Evolutionary conservation across 208 protist genomes (phyloP).

Genomic region (Wallacemonas sp.): DNA sequence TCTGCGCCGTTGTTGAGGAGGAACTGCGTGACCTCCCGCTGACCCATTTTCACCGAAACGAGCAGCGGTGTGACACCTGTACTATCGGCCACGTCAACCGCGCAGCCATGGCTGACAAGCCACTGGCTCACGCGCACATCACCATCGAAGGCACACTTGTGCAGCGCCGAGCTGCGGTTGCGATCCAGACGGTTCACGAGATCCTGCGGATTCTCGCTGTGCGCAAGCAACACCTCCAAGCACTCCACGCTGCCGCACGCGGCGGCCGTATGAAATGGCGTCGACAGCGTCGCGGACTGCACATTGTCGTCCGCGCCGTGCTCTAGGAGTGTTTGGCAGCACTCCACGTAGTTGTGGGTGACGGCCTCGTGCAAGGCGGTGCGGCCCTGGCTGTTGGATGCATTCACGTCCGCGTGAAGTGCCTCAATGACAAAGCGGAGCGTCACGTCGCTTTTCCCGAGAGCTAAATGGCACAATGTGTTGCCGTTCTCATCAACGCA

Average conservation of each 20-base stretch:
- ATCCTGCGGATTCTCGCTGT: constrained; percentile 53
- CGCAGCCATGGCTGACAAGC: constrained; percentile 88
- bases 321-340: constrained; percentile 80
- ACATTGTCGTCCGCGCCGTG: constrained; percentile 82
- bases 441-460: constrained; percentile 66
- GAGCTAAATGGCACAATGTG: constrained; percentile 79
- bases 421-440: constrained; percentile 70
- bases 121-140: constrained; percentile 86
- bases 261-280: constrained; percentile 89
- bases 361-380: constrained; percentile 90
- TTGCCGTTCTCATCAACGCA: constrained; percentile 88
- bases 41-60: constrained; percentile 91
- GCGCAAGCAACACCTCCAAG: constrained; percentile 82
- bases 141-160: constrained; percentile 91
- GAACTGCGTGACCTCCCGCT: constrained; percentile 73
- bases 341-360: constrained; percentile 79
- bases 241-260: constrained; percentile 88
- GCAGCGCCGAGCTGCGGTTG: constrained; percentile 80
- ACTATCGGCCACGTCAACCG: constrained; percentile 72
- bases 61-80: constrained; percentile 80
- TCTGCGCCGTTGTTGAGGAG: constrained; percentile 70
- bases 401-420: constrained; percentile 75
- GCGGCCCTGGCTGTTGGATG: constrained; percentile 78
- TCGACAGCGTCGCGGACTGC: constrained; percentile 84
- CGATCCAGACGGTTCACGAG: constrained; percentile 89